phyloP scores from a whole-genome alignment of 2,329 filamentous ascomycete species.

The Rutstroemia sp. region DNA sequence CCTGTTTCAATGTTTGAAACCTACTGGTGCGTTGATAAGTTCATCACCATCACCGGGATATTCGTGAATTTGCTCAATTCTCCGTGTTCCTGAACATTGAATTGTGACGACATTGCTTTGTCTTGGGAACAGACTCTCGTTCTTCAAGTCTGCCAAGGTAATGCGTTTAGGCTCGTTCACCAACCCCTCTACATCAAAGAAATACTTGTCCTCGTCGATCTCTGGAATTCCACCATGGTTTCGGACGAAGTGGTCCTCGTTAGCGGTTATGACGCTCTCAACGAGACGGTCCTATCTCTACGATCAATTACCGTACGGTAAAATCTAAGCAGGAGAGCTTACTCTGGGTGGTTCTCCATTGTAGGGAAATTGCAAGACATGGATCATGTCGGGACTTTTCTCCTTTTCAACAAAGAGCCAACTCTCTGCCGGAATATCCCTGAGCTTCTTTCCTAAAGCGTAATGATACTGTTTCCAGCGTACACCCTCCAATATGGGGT shows the following conservation, averaged over 20 bases:
- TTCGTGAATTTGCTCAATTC: conserved; percentile 58
- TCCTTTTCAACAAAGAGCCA: conserved; percentile 49
- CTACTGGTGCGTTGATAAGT: conserved; percentile 36
- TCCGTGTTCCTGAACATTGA: conserved; percentile 62
- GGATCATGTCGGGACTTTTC: conserved; percentile 53
- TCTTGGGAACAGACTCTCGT: conserved; percentile 19
- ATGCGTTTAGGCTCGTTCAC: conserved; percentile 18
- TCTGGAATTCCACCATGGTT: conserved; percentile 66
- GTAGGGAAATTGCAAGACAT: conserved; percentile 56
- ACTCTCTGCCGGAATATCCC: conserved; percentile 46
- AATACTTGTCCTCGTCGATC: conserved; percentile 41
- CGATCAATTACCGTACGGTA: neutral
- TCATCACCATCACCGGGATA: conserved; percentile 64
- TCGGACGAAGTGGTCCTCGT: conserved; percentile 57
- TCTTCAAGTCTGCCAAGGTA: conserved; percentile 15
- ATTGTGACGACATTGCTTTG: conserved; percentile 47
- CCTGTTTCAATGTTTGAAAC: neutral
- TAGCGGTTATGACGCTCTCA: conserved; percentile 49
- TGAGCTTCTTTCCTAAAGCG: conserved; percentile 40
- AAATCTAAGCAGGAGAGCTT: neutral
- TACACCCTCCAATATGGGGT: conserved; percentile 48
- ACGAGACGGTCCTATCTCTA: conserved; percentile 36
- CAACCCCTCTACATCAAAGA: conserved; percentile 18
- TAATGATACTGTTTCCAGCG: conserved; percentile 53
- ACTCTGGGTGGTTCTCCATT: conserved; percentile 52